These are phyloP conservation scores for Rhytidhysteron rufulum DNA, from an alignment of 2,329 filamentous ascomycete genomes.

Conservation along the genomic window DNA sequence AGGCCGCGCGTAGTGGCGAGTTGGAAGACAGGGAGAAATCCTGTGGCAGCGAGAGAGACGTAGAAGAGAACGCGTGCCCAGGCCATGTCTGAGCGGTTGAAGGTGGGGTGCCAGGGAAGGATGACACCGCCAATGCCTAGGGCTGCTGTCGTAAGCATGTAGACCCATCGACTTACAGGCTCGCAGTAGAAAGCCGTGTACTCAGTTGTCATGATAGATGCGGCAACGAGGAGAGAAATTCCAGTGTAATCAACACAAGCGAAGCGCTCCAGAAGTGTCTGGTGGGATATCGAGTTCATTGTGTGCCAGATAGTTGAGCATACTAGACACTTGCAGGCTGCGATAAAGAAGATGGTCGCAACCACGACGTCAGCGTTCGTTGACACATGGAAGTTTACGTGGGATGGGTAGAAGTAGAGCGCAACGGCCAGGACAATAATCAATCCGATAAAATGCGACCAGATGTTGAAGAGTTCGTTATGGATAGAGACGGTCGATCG, in stretches of 20 bases:
- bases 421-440: constrained; percentile 82
- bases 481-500: constrained; percentile 78
- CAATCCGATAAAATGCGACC: constrained; percentile 91
- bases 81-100: constrained; percentile 88
- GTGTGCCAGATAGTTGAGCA: constrained; percentile 98
- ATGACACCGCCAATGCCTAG: constrained; percentile 85
- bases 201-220: constrained; percentile 96
- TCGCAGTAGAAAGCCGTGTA: constrained; percentile 99
- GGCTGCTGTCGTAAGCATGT: constrained; percentile 75
- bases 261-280: constrained; percentile 86
- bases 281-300: constrained; percentile 93
- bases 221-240: constrained; percentile 89
- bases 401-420: constrained; percentile 93
- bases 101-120: constrained; percentile 91
- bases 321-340: constrained; percentile 87
- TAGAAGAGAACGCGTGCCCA: constrained; percentile 93
- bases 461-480: constrained; percentile 97
- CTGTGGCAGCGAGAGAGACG: constrained; percentile 78
- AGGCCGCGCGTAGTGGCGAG: constrained; percentile 72
- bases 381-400: constrained; percentile 79
- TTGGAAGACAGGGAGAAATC: constrained; percentile 84
- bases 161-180: constrained; percentile 77
- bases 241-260: constrained; percentile 98
- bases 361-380: constrained; percentile 87
- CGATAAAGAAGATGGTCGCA: constrained; percentile 92